Evolutionary conservation across 225 moss, liverwort and hornwort genomes (phyloP).

Genomic region (Climacium dendroides): DNA sequence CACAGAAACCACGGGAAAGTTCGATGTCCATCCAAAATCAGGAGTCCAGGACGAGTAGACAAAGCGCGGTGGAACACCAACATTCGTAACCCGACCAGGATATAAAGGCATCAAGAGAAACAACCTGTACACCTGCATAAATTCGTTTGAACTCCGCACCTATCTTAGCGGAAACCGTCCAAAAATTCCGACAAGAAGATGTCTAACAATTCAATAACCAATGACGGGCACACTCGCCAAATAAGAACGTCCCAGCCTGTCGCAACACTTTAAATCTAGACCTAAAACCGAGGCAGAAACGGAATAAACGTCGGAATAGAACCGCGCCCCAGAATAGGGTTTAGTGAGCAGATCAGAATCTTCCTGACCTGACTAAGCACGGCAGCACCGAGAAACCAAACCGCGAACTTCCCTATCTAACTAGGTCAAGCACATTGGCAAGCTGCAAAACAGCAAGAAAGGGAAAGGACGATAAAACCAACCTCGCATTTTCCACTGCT

Average conservation of each 20-base stretch:
- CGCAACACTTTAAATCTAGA: background rate
- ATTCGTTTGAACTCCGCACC: background rate
- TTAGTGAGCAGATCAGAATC: slow-evolving; percentile 1
- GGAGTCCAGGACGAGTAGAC: background rate
- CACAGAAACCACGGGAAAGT: background rate
- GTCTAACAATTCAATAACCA: background rate
- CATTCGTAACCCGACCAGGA: background rate
- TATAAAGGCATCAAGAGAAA: background rate
- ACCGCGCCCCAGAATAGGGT: background rate
- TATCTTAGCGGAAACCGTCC: background rate
- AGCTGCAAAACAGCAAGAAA: background rate
- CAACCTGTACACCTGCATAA: background rate
- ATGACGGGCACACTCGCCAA: background rate
- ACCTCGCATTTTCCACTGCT: slow-evolving; percentile 48
- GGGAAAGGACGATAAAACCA: background rate
- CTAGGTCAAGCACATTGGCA: background rate
- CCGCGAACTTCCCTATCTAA: background rate
- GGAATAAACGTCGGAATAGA: background rate
- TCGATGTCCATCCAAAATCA: background rate
- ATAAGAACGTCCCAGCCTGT: background rate
- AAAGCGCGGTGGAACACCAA: background rate
- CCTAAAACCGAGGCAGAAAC: background rate
- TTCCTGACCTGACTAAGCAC: background rate
- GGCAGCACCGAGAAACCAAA: background rate
- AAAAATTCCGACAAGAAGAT: background rate